A percentile compares a stretch with the other conserved stretches of the same genome.
Evolutionary conservation across 2,329 filamentous ascomycete genomes (phyloP).

Genomic region (Periconia macrospinosa): DNA sequence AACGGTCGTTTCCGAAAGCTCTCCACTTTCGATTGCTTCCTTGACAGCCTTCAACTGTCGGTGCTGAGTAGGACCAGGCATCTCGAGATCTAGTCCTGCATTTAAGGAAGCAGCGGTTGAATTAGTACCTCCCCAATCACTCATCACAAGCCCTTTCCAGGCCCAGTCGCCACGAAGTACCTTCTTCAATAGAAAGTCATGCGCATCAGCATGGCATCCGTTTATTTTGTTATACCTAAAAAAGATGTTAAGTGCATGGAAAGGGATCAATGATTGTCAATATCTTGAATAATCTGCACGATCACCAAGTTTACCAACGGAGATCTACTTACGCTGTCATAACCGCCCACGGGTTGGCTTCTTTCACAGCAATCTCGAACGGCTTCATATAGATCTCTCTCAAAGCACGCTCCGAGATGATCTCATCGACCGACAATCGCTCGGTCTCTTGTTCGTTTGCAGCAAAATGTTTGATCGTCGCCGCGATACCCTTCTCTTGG

Average conservation of each 20-base stretch:
- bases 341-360: constrained; percentile 66
- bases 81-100: constrained; percentile 42
- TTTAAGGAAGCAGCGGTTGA: constrained; percentile 39
- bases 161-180: constrained; percentile 74
- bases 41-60: constrained; percentile 66
- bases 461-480: constrained; percentile 75
- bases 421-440: constrained; percentile 59
- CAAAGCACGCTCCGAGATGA: constrained; percentile 59
- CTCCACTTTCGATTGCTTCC: constrained; percentile 44
- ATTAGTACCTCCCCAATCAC: constrained; percentile 60
- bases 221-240: constrained; percentile 71
- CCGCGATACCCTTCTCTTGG: constrained; percentile 66
- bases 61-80: constrained; percentile 62
- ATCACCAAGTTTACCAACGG: no score
- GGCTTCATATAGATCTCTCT: constrained; percentile 58
- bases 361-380: constrained; percentile 72
- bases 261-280: no score
- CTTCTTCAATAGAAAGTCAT: constrained; percentile 64
- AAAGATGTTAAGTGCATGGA: not conserved
- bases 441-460: constrained; percentile 71
- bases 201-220: constrained; percentile 67
- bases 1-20: constrained; percentile 49
- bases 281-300: no score
- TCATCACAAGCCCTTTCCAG: constrained; percentile 68
- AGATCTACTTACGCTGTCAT: constrained; percentile 63